Percentiles rank a stretch among this genome's conserved stretches.
These are phyloP conservation scores for Neoarthrinium moseri DNA, from an alignment of 2,329 filamentous ascomycete genomes.

Conservation along the genomic window DNA sequence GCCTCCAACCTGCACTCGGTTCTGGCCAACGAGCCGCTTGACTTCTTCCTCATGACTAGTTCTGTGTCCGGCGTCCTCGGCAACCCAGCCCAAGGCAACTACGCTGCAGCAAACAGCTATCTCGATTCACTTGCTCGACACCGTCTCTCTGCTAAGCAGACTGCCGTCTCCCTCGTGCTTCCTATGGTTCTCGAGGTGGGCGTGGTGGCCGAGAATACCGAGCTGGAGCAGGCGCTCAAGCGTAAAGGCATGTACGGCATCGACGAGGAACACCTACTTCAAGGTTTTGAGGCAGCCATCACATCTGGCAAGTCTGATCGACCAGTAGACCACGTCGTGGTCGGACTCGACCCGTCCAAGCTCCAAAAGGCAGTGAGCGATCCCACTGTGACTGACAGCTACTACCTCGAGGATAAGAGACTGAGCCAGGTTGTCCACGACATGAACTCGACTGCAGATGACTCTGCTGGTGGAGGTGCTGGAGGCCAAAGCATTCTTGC, in stretches of 20 bases:
- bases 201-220: conserved; percentile 17
- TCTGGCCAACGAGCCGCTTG: neutral
- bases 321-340: conserved; percentile 14
- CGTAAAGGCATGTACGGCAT: conserved; percentile 28
- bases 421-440: conserved; percentile 19
- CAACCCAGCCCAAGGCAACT: conserved; percentile 24
- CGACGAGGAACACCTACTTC: conserved; percentile 24
- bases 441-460: conserved; percentile 11
- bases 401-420: conserved; percentile 24
- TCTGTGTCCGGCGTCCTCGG: conserved; percentile 22
- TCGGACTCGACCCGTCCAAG: conserved; percentile 15
- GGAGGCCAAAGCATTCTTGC: conserved; percentile 12
- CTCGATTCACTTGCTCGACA: conserved; percentile 22
- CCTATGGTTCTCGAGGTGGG: conserved; percentile 21
- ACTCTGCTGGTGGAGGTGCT: neutral
- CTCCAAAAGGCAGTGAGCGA: conserved; percentile 14
- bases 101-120: conserved; percentile 28
- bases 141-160: neutral
- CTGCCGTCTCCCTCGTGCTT: conserved; percentile 15
- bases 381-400: conserved; percentile 8
- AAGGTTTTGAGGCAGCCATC: conserved; percentile 25
- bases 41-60: conserved; percentile 9
- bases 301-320: conserved; percentile 6
- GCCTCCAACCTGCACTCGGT: conserved; percentile 1
- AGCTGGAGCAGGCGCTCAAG: conserved; percentile 20